Evolutionary conservation across 495 filamentous ascomycete species (phyloP).

Genomic region (Aspergillus egyptiacus): DNA sequence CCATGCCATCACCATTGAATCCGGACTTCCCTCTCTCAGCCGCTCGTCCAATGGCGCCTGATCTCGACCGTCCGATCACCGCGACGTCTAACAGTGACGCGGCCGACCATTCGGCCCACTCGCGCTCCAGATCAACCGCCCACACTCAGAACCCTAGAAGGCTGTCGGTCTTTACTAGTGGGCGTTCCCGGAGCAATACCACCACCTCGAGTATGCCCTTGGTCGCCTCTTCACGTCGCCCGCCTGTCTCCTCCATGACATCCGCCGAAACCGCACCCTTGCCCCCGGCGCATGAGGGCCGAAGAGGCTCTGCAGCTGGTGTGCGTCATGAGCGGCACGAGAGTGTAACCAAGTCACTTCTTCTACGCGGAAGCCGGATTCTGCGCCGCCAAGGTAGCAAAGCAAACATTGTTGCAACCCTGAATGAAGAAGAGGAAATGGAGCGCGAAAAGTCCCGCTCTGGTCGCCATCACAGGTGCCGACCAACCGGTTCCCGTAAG

Average conservation of each 20-base stretch:
- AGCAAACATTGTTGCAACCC: conserved; percentile 42
- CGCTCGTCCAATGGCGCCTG: conserved; percentile 14
- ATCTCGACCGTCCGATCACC: conserved; percentile 32
- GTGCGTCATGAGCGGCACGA: conserved; percentile 33
- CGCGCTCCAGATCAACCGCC: conserved; percentile 40
- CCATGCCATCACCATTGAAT: conserved; percentile 8
- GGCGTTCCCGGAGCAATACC: conserved; percentile 43
- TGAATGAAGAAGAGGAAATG: conserved; percentile 42
- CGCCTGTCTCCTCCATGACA: conserved; percentile 37
- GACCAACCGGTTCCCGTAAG: conserved; percentile 33
- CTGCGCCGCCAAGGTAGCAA: conserved; percentile 49
- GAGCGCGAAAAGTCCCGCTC: conserved; percentile 32
- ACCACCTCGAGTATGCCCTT: conserved; percentile 37
- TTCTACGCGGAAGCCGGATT: conserved; percentile 47
- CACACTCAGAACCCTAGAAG: conserved; percentile 38
- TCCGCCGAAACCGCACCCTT: conserved; percentile 28
- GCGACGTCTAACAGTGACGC: conserved; percentile 32
- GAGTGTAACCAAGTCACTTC: conserved; percentile 37
- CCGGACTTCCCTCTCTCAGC: conserved; percentile 12
- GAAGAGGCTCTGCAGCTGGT: conserved; percentile 25
- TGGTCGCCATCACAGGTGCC: conserved; percentile 26
- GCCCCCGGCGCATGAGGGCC: conserved; percentile 29
- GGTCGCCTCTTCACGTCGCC: conserved; percentile 32
- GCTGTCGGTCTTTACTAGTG: conserved; percentile 38
- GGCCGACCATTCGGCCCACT: conserved; percentile 34